Conservation (phyloP, 1,284 basidiomycete genomes). For the Malassezia slooffiae region DNA sequence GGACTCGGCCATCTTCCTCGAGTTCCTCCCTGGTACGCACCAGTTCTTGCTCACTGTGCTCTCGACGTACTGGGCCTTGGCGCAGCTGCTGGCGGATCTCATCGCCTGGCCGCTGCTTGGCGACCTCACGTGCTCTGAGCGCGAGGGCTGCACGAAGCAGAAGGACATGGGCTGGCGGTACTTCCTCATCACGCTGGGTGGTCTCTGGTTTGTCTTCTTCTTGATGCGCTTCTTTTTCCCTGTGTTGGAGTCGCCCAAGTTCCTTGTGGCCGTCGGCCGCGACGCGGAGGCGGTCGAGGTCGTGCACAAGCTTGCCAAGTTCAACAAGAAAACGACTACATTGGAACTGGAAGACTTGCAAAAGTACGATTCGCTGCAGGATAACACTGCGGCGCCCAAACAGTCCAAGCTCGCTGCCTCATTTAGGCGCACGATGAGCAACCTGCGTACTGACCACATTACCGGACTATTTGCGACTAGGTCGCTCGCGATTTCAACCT, state of each 20-base stretch:
- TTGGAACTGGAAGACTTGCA: conserved; percentile 46
- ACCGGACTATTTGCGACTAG: not conserved
- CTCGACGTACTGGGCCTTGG: conserved; percentile 41
- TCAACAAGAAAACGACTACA: conserved; percentile 46
- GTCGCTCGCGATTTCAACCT: not conserved
- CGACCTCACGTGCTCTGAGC: conserved; percentile 22
- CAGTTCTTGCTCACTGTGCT: conserved; percentile 28
- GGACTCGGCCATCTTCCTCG: conserved; percentile 35
- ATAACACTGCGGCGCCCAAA: no score
- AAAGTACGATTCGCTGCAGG: conserved; percentile 39
- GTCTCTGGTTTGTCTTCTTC: conserved; percentile 38
- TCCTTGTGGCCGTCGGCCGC: conserved; percentile 26
- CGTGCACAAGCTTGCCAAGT: conserved; percentile 23
- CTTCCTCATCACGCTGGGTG: conserved; percentile 35
- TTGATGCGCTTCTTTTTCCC: conserved; percentile 36
- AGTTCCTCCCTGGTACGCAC: conserved; percentile 29
- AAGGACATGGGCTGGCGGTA: conserved; percentile 44
- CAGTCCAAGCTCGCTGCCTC: no score
- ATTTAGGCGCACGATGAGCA: no score
- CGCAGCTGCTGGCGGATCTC: conserved; percentile 29
- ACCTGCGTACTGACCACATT: no score
- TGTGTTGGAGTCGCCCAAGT: conserved; percentile 40
- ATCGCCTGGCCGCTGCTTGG: conserved; percentile 41
- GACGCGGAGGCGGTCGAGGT: conserved; percentile 30
- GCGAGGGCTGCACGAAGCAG: conserved; percentile 17